Evolutionary conservation across 441 rosid genomes (phyloP), one percentile per base, ranked within the genome.

Genomic region (Jatropha podagrica): DNA sequence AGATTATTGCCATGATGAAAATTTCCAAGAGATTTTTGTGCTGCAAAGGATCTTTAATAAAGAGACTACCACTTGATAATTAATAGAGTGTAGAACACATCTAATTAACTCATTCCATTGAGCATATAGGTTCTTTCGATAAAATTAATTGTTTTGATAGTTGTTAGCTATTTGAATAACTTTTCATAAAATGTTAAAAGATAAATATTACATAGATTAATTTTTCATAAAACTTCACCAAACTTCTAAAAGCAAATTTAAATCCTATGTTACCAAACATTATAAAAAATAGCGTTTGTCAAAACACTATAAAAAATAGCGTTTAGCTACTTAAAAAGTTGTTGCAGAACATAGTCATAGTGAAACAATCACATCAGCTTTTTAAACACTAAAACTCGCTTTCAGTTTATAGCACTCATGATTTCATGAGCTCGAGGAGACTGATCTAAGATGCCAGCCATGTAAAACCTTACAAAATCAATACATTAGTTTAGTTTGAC

Each of bases 41-140:
- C 41, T 7, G 8, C 2, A 9, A 7, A 52, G 27, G 32, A 32
- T 52, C 23, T 32, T 32, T 32, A 46, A 20, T 26, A 11, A 46
- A 67, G 41, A 48, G 9, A 44, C 37, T 38, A 63, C 40, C 49
- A 54, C 48, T 18, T 20, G 20, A 59, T 60, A 42, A 72, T 46
- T 27, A 63, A 18, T 48, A 52, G 26, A 60, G 38, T 54, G 59
- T 38, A 63, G 10, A 52, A n/a, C 3, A 42, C 3, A 58, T 56
- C 65, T 51, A 20, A 41, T 58, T 20, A 58, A 41, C 5, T 58
- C 7, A 14, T 51, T 74, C 62, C 48, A 72, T 72, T 61, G n/a
- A 46, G 14, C 15, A 26, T n/a, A 15, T 10, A 14, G 20, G 23
- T 0, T 23, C 23, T 23, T 23, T 23, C 23, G 23, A 23, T 0